phyloP scores from a whole-genome alignment of 768 basidiomycete genomes.

The Suillus subluteus region DNA sequence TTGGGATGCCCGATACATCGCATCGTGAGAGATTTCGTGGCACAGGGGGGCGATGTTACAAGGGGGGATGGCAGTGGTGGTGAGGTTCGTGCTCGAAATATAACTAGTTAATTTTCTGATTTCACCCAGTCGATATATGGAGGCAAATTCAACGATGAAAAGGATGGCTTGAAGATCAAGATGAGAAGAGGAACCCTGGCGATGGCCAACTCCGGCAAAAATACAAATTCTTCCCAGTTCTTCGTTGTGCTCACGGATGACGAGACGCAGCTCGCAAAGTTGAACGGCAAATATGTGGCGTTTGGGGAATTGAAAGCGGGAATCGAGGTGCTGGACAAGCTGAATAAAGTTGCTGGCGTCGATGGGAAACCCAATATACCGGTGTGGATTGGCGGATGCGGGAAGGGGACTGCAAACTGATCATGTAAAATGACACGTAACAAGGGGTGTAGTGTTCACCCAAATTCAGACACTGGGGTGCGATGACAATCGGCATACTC shows the following conservation, averaged over 20 bases:
- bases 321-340: slow-evolving; percentile 36
- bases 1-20: slow-evolving; percentile 48
- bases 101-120: slow-evolving; percentile 6
- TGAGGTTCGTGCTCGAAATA: slow-evolving; percentile 41
- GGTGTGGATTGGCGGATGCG: slow-evolving; percentile 50
- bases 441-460: background rate
- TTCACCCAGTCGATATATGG: slow-evolving; percentile 46
- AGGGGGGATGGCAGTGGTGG: slow-evolving; percentile 56
- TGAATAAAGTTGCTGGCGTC: slow-evolving; percentile 36
- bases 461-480: background rate
- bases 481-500: background rate
- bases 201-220: slow-evolving; percentile 57
- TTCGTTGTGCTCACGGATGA: slow-evolving; percentile 51
- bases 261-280: slow-evolving; percentile 43
- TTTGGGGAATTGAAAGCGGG: slow-evolving; percentile 44
- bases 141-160: slow-evolving; percentile 53
- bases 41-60: slow-evolving; percentile 59
- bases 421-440: slow-evolving; percentile 5
- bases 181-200: slow-evolving; percentile 48
- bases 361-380: slow-evolving; percentile 39
- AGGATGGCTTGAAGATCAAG: slow-evolving; percentile 48
- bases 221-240: slow-evolving; percentile 53
- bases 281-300: slow-evolving; percentile 53
- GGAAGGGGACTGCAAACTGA: slow-evolving; percentile 19
- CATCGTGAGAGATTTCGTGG: slow-evolving; percentile 50